Evolutionary conservation across 2,329 filamentous ascomycete species (phyloP).

Genomic region (Ophiostoma sp.): DNA sequence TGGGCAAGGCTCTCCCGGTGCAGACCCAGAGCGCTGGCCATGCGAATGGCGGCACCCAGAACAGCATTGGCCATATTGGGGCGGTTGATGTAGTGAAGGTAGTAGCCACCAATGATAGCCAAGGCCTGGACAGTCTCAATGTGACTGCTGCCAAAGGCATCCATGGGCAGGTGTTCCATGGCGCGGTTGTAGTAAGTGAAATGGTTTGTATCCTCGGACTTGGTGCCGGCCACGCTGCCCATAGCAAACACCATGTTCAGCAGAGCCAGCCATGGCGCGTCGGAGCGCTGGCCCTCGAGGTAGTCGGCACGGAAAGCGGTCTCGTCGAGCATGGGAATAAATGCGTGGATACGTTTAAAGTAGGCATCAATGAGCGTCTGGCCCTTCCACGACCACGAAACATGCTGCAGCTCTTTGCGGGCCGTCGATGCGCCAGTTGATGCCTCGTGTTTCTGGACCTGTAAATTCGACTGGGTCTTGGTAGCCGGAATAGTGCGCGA

Average conservation of each 20-base stretch:
- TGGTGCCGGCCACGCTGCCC: slow-evolving; percentile 69
- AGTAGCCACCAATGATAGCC: slow-evolving; percentile 71
- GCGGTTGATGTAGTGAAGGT: slow-evolving; percentile 75
- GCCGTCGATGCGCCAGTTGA: neutral
- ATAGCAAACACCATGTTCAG: slow-evolving; percentile 77
- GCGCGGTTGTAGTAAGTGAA: slow-evolving; percentile 69
- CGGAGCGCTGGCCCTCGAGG: slow-evolving; percentile 60
- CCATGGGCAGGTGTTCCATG: slow-evolving; percentile 65
- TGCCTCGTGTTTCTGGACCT: slow-evolving; percentile 25
- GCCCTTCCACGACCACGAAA: slow-evolving; percentile 63
- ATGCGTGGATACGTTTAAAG: slow-evolving; percentile 70
- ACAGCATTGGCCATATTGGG: slow-evolving; percentile 76
- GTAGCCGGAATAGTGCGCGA: slow-evolving; percentile 48
- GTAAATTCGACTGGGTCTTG: slow-evolving; percentile 45
- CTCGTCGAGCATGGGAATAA: slow-evolving; percentile 73
- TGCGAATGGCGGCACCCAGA: slow-evolving; percentile 68
- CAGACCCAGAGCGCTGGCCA: slow-evolving; percentile 72
- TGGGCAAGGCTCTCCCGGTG: slow-evolving; percentile 61
- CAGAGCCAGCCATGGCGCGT: slow-evolving; percentile 69
- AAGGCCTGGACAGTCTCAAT: slow-evolving; percentile 73
- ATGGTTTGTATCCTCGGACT: slow-evolving; percentile 65
- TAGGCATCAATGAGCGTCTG: slow-evolving; percentile 73
- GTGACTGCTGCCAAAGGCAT: slow-evolving; percentile 67
- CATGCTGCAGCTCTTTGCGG: slow-evolving; percentile 45
- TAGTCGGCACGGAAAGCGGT: slow-evolving; percentile 67